These are phyloP conservation scores for Serendipita sp. DNA, from an alignment of 768 basidiomycete genomes.

Conservation along the genomic window DNA sequence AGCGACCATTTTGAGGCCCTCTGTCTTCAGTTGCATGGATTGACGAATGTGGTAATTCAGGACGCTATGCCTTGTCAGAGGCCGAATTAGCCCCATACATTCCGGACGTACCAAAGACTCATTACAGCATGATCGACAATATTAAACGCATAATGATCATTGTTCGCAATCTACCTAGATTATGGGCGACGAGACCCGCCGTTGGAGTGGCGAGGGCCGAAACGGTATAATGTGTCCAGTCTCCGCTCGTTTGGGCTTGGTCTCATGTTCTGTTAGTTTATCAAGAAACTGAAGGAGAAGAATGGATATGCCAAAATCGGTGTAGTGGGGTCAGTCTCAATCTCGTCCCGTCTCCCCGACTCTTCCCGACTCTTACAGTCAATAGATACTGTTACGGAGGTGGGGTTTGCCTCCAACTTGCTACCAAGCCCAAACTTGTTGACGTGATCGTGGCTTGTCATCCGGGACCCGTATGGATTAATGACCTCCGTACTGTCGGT, in stretches of 20 bases:
- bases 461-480: conserved; percentile 21
- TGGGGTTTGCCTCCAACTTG: conserved; percentile 19
- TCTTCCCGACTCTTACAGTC: not conserved
- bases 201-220: not conserved
- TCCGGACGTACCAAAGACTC: conserved; percentile 20
- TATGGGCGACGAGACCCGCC: not conserved
- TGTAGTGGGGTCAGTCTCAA: conserved; percentile 23
- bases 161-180: not conserved
- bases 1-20: not conserved
- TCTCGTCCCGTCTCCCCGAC: not conserved
- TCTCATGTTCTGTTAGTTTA: conserved; percentile 21
- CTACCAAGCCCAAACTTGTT: conserved; percentile 21
- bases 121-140: not conserved
- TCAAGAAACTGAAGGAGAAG: conserved; percentile 23
- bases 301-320: conserved; percentile 28
- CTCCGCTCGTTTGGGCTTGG: conserved; percentile 13
- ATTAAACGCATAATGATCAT: not conserved
- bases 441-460: conserved; percentile 27
- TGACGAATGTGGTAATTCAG: conserved; percentile 12
- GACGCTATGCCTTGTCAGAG: conserved; percentile 19
- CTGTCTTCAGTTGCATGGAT: not conserved
- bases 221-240: not conserved
- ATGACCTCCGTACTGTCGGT: not conserved
- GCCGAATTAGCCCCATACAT: conserved; percentile 19
- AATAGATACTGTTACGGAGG: conserved; percentile 28